Evolutionary conservation across 768 basidiomycete species (phyloP).

Genomic region (Rubroboletus satanas): DNA sequence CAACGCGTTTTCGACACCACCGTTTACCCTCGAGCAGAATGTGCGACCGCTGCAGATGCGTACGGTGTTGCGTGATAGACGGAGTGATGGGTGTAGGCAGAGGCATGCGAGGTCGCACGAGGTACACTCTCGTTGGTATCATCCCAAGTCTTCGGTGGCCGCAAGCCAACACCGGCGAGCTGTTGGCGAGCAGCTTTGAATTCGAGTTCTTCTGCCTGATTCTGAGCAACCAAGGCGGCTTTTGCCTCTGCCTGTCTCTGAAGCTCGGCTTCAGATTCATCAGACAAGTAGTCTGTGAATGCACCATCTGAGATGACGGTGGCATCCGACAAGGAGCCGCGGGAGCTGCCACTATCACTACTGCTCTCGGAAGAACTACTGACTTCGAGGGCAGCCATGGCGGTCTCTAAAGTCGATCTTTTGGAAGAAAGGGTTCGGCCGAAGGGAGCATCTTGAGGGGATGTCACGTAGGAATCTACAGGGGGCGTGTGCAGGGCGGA

Average conservation of each 20-base stretch:
- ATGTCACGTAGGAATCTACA: slow-evolving; percentile 19
- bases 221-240: slow-evolving; percentile 75
- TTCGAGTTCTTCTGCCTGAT: slow-evolving; percentile 73
- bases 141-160: slow-evolving; percentile 76
- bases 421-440: slow-evolving; percentile 34
- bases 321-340: slow-evolving; percentile 62
- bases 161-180: slow-evolving; percentile 68
- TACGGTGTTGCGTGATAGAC: slow-evolving; percentile 28
- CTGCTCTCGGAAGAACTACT: slow-evolving; percentile 52
- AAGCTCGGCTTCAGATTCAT: slow-evolving; percentile 86
- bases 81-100: slow-evolving; percentile 25
- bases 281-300: slow-evolving; percentile 88
- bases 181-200: slow-evolving; percentile 79
- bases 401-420: slow-evolving; percentile 35
- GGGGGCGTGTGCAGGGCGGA: slow-evolving; percentile 18
- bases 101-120: slow-evolving; percentile 22
- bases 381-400: slow-evolving; percentile 38
- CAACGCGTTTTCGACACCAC: slow-evolving; percentile 4
- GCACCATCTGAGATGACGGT: slow-evolving; percentile 83
- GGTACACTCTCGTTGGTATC: slow-evolving; percentile 41
- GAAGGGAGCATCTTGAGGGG: slow-evolving; percentile 30
- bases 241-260: slow-evolving; percentile 82
- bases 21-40: slow-evolving; percentile 28
- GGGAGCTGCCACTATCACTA: slow-evolving; percentile 48
- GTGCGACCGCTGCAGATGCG: slow-evolving; percentile 24